Evolutionary conservation across 106 monocot genomes (phyloP).

Genomic region (Hemerocallis citrina): DNA sequence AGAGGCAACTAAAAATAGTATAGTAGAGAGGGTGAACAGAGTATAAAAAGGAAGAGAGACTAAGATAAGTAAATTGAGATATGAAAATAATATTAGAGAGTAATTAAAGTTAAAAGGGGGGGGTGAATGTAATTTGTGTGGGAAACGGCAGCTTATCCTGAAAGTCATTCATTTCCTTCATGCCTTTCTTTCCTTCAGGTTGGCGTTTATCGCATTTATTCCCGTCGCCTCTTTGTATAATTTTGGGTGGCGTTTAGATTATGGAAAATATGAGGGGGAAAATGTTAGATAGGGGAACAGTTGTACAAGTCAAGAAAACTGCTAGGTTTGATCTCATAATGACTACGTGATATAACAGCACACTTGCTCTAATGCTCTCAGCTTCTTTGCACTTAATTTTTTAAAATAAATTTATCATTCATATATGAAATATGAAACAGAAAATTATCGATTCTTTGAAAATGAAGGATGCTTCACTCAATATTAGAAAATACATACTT

Average conservation of each 20-base stretch:
- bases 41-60: background rate
- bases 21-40: no score
- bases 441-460: background rate
- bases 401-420: background rate
- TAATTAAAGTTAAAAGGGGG: background rate
- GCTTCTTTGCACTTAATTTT: background rate
- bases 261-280: background rate
- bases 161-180: background rate
- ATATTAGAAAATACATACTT: no score
- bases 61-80: background rate
- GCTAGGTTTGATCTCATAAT: constrained; percentile 12
- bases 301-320: background rate
- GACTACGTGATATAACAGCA: background rate
- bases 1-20: background rate
- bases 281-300: background rate
- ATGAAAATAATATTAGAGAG: no score
- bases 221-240: background rate
- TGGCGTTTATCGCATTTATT: background rate
- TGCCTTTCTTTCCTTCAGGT: background rate
- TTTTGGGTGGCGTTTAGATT: no score
- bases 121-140: background rate
- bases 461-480: no score
- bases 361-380: background rate
- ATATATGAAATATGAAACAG: no score
- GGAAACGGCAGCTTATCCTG: background rate